Percentiles rank a stretch among this genome's conserved stretches.
Conservation (phyloP, 2,329 filamentous ascomycete genomes). For the Seiridium unicorne region DNA sequence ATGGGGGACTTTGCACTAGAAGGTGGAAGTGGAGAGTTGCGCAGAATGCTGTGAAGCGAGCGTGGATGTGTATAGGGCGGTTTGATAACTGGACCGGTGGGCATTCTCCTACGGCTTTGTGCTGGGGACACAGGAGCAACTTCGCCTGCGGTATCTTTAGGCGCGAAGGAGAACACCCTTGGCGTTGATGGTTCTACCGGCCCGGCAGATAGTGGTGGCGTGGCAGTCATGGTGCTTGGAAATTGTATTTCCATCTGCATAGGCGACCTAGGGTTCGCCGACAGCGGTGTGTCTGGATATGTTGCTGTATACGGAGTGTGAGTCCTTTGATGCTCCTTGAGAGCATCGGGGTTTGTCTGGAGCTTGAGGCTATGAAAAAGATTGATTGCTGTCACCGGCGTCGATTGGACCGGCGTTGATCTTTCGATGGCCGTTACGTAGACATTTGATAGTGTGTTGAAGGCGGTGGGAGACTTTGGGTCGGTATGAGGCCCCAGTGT, state of each 20-base stretch:
- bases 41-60: conserved; percentile 61
- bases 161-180: conserved; percentile 46
- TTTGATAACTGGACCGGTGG: conserved; percentile 23
- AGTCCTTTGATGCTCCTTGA: conserved; percentile 30
- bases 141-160: conserved; percentile 28
- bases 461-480: conserved; percentile 59
- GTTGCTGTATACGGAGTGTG: conserved; percentile 44
- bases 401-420: conserved; percentile 46
- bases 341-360: conserved; percentile 31
- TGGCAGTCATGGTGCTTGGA: conserved; percentile 57
- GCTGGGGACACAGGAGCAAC: conserved; percentile 29
- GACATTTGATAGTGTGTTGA: conserved; percentile 66
- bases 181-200: conserved; percentile 40
- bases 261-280: conserved; percentile 50
- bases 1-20: conserved; percentile 46
- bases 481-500: conserved; percentile 42
- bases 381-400: conserved; percentile 50
- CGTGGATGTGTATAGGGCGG: conserved; percentile 59
- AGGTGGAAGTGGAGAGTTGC: conserved; percentile 63
- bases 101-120: conserved; percentile 34
- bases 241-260: conserved; percentile 43
- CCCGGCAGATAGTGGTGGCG: conserved; percentile 56
- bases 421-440: conserved; percentile 63
- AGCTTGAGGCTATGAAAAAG: conserved; percentile 36
- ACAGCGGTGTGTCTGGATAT: conserved; percentile 54